phyloP scores from a whole-genome alignment of 192 early-diverging fungal species.

The Radiomyces spectabilis region DNA sequence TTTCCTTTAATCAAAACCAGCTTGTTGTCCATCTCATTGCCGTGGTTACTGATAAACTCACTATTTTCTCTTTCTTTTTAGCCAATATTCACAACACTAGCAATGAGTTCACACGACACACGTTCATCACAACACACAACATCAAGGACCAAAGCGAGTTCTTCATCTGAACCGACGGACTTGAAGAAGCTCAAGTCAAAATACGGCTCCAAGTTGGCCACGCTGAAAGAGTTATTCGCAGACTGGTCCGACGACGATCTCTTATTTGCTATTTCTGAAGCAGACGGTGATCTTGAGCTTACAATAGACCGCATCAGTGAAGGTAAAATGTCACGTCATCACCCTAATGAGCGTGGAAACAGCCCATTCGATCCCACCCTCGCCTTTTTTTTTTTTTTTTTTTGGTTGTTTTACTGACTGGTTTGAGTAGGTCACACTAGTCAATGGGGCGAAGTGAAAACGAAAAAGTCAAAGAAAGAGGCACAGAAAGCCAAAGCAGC shows the following conservation, averaged over 20 bases:
- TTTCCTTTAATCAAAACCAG: too few species aligned
- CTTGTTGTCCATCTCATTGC: too few species aligned
- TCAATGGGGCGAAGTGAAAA: slow-evolving; percentile 87
- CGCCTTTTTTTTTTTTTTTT: slow-evolving; percentile 6
- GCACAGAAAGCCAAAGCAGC: slow-evolving; percentile 43
- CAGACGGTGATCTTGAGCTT: slow-evolving; percentile 75
- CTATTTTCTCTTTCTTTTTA: too few species aligned
- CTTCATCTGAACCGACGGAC: slow-evolving; percentile 34
- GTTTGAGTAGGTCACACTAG: slow-evolving; percentile 71
- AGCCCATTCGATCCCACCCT: neutral
- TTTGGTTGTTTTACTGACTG: slow-evolving; percentile 8
- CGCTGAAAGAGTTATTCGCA: slow-evolving; percentile 67
- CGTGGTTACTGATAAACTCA: too few species aligned
- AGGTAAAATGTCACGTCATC: too few species aligned
- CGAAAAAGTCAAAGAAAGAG: slow-evolving; percentile 57
- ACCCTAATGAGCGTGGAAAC: neutral
- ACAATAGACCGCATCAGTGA: slow-evolving; percentile 79
- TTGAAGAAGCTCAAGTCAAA: slow-evolving; percentile 59
- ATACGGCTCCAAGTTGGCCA: slow-evolving; percentile 54
- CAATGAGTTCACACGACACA: too few species aligned
- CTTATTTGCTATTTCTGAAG: slow-evolving; percentile 77
- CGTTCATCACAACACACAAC: too few species aligned
- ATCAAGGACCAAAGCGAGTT: too few species aligned
- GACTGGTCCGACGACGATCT: slow-evolving; percentile 93
- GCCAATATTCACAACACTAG: too few species aligned